Evolutionary conservation across 2,329 filamentous ascomycete species (phyloP).

Genomic region (Stagonosporopsis vannaccii): DNA sequence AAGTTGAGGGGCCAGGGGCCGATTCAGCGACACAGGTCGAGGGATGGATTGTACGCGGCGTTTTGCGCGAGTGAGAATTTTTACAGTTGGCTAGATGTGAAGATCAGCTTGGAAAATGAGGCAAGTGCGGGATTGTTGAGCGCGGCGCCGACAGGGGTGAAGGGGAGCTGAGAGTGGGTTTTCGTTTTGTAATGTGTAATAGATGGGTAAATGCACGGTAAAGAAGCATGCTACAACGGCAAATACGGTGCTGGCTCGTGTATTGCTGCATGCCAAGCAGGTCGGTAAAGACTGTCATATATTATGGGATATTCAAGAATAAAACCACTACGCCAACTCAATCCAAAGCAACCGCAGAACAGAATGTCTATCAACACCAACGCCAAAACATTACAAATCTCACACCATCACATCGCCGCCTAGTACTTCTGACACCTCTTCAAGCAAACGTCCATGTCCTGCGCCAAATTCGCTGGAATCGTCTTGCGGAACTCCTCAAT

Average conservation of each 20-base stretch:
- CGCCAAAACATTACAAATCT: not conserved
- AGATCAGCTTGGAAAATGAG: conserved; percentile 50
- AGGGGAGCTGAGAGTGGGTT: not conserved
- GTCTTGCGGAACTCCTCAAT: conserved; percentile 46
- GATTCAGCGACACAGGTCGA: conserved; percentile 46
- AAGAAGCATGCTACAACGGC: not conserved
- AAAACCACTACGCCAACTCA: not conserved
- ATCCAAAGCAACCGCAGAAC: not conserved
- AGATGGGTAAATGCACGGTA: not conserved
- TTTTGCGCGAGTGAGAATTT: conserved; percentile 52
- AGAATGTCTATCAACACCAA: not conserved
- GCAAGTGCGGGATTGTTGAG: conserved; percentile 49
- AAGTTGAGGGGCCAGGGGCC: conserved; percentile 49
- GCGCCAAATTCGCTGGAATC: conserved; percentile 59
- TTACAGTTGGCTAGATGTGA: conserved; percentile 54
- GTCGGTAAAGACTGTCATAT: not conserved
- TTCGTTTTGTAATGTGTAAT: conserved; percentile 9
- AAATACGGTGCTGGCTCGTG: not conserved
- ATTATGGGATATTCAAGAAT: not conserved
- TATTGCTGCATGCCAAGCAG: not conserved
- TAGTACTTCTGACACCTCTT: conserved; percentile 51
- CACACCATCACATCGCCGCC: not conserved
- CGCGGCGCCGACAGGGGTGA: not conserved
- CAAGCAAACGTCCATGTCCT: conserved; percentile 63
- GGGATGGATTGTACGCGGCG: conserved; percentile 47